These are phyloP conservation scores for Hyparrhenia diplandra DNA, from an alignment of 176 grass and related monocot species.

Conservation along the genomic window DNA sequence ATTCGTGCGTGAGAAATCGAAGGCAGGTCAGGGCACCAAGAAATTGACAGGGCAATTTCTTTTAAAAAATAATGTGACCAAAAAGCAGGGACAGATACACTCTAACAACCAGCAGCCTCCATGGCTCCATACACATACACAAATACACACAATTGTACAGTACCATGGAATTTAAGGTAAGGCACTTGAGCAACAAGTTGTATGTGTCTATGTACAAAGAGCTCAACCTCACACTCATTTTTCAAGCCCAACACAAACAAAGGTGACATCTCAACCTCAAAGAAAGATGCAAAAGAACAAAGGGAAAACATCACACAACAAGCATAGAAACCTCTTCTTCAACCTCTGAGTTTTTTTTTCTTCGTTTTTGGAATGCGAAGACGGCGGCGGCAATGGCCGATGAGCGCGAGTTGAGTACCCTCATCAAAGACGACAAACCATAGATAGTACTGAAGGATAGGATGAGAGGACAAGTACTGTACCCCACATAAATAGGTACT, in stretches of 20 bases:
- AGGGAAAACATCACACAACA: neutral
- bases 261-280: conserved; percentile 49
- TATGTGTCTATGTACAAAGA: conserved; percentile 32
- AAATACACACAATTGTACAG: neutral
- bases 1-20: conserved; percentile 21
- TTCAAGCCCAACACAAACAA: conserved; percentile 25
- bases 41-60: conserved; percentile 28
- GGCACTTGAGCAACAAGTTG: conserved; percentile 32
- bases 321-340: neutral
- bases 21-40: conserved; percentile 8
- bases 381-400: neutral
- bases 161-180: conserved; percentile 24
- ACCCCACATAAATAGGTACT: too few species aligned
- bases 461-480: too few species aligned
- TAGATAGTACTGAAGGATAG: neutral
- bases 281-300: neutral
- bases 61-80: conserved; percentile 17
- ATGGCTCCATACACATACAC: neutral
- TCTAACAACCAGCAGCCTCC: conserved; percentile 25
- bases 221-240: conserved; percentile 50
- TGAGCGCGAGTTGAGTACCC: neutral
- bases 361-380: neutral
- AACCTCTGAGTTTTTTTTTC: neutral
- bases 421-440: neutral
- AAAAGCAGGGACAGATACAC: conserved; percentile 35